Percentiles rank a stretch among this genome's conserved stretches.
Conservation (phyloP, 2,329 filamentous ascomycete species). For the Cercospora sp. region DNA sequence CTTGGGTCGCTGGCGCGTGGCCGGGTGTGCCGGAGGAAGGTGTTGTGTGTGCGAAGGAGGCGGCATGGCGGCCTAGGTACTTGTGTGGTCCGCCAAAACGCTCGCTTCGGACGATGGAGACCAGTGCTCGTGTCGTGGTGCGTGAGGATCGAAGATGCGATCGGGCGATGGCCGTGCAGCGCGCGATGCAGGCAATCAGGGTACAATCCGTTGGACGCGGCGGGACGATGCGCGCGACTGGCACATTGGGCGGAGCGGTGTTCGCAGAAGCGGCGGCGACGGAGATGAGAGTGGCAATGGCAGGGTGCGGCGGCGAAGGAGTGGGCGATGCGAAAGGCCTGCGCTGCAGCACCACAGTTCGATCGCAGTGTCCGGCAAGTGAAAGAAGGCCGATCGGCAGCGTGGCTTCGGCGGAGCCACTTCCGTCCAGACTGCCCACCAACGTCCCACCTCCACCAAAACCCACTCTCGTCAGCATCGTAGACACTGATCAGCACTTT, state of each 20-base stretch:
- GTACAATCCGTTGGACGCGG: slow-evolving; percentile 2
- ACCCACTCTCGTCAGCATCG: neutral
- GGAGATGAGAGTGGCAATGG: neutral
- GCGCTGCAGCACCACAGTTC: neutral
- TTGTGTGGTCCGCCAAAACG: slow-evolving; percentile 1
- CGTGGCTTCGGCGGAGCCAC: neutral
- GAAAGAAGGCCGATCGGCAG: neutral
- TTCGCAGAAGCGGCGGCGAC: neutral
- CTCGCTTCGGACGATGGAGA: slow-evolving; percentile 1
- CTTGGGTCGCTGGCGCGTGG: slow-evolving; percentile 39
- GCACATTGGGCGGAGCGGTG: neutral
- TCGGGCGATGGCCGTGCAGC: slow-evolving; percentile 3
- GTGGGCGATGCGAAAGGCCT: neutral
- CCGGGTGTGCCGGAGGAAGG: slow-evolving; percentile 44
- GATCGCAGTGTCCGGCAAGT: neutral
- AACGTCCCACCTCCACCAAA: neutral
- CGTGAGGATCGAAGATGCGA: slow-evolving; percentile 2
- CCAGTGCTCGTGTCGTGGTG: neutral
- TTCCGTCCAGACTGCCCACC: neutral
- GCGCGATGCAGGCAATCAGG: neutral
- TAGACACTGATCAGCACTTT: neutral
- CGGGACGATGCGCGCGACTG: neutral
- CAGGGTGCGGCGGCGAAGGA: neutral
- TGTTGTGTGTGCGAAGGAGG: slow-evolving; percentile 25
- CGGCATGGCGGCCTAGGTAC: slow-evolving; percentile 17